Base-by-base conservation (phyloP, 495 filamentous ascomycete genomes). In the Chlorociboria aeruginascens region DNA sequence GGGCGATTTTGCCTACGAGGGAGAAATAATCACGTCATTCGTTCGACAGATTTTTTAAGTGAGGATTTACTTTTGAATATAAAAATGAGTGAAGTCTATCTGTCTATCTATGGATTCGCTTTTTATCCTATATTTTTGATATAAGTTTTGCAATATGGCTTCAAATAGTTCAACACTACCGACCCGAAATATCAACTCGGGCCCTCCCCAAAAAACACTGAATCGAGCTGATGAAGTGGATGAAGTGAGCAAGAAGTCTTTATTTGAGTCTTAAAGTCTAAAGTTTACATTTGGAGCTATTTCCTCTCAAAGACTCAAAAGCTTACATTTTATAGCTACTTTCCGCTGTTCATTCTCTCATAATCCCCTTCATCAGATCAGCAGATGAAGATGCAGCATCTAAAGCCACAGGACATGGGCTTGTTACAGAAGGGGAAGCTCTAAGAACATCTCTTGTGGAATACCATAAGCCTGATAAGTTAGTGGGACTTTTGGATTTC, bases 301-400 rank as follows among this genome's bases (percentile, higher is more conserved):
- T 25, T 25, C 4, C 20, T 25, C 20, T 25, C 20, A 25, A 1
- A 4, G 2, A 25, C 20, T 25, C 20, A 40, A 13, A 9, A 40
- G 3, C 37, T 13, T 38, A 17, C 41, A 35, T 16, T 12, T 38
- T 38, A 37, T 51, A 90, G 87, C 74, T 92, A 31, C 67, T 94
- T 9, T 72, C 72, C 50, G 78, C 85, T 8, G 78, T 90, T 35
- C 75, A 86, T 70, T 67, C 75, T 30, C 74, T 89, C 32, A 70
- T 95, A 28, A 72, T 92, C 25, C 83, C 84, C 1, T 92, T 88
- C 63, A 82, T 95, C 53, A 74, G 71, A 36, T 70, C 73, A 10
- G 87, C 87, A 45, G 87, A 93, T 63, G 68, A 82, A 45, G 77
- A 79, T 46, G 69, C 70, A 17, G 54, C 61, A 10, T 56, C 60